Evolutionary conservation across 805 yeast species (phyloP).

Genomic region (Ogataea wickerhamii): DNA sequence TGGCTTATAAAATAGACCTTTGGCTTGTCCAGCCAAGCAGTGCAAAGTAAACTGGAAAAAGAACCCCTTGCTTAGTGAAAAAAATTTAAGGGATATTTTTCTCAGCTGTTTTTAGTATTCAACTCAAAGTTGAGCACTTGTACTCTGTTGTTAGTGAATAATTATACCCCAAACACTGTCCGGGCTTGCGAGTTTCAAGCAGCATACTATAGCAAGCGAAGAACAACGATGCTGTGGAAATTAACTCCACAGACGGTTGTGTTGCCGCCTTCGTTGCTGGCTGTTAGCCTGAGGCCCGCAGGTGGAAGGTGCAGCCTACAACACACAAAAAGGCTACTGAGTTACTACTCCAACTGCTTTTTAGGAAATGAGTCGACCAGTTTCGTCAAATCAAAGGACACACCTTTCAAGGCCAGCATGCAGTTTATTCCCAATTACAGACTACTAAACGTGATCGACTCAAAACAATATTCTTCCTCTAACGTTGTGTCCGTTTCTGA

Average conservation of each 20-base stretch:
- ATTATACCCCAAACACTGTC: too few species aligned
- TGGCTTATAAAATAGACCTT: too few species aligned
- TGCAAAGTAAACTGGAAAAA: too few species aligned
- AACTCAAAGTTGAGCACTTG: too few species aligned
- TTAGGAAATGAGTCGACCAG: background rate
- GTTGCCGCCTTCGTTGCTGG: constrained; percentile 3
- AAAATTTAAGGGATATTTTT: too few species aligned
- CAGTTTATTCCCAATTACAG: constrained; percentile 30
- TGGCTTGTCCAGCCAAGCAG: too few species aligned
- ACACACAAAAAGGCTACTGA: constrained; percentile 19
- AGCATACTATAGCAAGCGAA: too few species aligned
- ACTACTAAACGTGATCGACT: constrained; percentile 10
- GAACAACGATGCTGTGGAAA: constrained; percentile 8
- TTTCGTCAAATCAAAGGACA: background rate
- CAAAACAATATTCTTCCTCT: constrained; percentile 6
- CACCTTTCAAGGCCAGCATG: constrained; percentile 4
- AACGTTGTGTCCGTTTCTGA: background rate
- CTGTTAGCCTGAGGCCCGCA: background rate
- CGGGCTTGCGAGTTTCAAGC: too few species aligned
- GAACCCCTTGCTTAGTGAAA: too few species aligned
- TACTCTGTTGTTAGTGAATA: too few species aligned
- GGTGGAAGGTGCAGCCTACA: constrained; percentile 11
- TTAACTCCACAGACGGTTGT: constrained; percentile 4
- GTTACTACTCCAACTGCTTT: constrained; percentile 2
- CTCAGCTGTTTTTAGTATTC: too few species aligned